Percentiles rank a stretch among this genome's conserved stretches.
Evolutionary conservation across 2,329 filamentous ascomycete species (phyloP).

Genomic region (Claviceps sp.): DNA sequence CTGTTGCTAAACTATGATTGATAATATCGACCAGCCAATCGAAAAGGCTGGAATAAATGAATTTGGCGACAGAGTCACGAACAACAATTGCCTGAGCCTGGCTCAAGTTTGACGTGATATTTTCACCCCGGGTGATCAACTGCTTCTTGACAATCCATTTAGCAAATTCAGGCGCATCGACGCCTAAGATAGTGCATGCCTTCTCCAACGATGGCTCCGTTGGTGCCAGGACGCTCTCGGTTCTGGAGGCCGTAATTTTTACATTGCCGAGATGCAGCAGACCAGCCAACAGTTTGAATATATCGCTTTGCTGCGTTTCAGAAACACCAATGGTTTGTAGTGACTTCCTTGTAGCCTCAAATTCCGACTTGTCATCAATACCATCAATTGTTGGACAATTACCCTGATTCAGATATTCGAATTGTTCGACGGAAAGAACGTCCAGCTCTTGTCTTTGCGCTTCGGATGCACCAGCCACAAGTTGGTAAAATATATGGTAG

Average conservation of each 20-base stretch:
- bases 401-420: constrained; percentile 93
- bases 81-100: constrained; percentile 91
- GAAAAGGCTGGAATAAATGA: constrained; percentile 95
- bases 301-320: constrained; percentile 59
- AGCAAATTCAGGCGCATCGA: constrained; percentile 73
- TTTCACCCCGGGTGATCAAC: constrained; percentile 87
- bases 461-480: constrained; percentile 83
- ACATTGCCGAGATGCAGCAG: constrained; percentile 91
- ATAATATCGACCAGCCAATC: constrained; percentile 99
- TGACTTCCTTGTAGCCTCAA: constrained; percentile 74
- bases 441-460: constrained; percentile 67
- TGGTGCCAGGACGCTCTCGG: constrained; percentile 69
- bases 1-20: constrained; percentile 78
- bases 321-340: constrained; percentile 77
- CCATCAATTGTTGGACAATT: constrained; percentile 83
- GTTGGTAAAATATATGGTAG: constrained; percentile 98
- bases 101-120: constrained; percentile 90
- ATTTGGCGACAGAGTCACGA: constrained; percentile 94
- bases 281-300: constrained; percentile 83
- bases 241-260: constrained; percentile 83
- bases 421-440: constrained; percentile 73
- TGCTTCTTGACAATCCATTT: constrained; percentile 99
- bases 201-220: constrained; percentile 70
- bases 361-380: constrained; percentile 91
- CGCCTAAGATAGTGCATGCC: constrained; percentile 75